Conservation (phyloP, 2,329 filamentous ascomycete species). For the Sporothrix humicola region DNA sequence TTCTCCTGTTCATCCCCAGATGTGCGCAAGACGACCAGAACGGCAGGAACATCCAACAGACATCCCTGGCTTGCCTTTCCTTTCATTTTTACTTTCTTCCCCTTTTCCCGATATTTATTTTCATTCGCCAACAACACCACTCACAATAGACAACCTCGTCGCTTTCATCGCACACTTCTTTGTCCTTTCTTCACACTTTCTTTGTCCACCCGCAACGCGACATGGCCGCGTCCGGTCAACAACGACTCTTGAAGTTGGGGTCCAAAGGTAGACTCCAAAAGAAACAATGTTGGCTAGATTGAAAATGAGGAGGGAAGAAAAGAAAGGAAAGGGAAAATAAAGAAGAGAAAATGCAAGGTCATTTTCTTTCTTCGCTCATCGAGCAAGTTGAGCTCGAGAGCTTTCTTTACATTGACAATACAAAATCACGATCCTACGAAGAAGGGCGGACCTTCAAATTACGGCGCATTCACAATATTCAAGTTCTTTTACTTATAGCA, state of each 20-base stretch:
- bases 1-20: neutral
- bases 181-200: neutral
- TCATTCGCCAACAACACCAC: neutral
- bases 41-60: constrained; percentile 8
- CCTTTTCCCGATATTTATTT: neutral
- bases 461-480: neutral
- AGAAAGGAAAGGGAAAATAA: too few relatives aligned
- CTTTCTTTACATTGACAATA: neutral
- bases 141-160: neutral
- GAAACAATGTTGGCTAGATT: neutral
- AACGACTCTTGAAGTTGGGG: neutral
- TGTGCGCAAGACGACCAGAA: neutral
- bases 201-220: neutral
- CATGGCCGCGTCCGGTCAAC: constrained; percentile 25
- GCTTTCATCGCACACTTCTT: neutral
- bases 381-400: neutral
- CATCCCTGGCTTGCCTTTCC: constrained; percentile 14
- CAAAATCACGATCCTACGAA: neutral
- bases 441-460: neutral
- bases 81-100: neutral
- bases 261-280: neutral
- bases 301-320: neutral
- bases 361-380: neutral
- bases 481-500: neutral
- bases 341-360: constrained; percentile 2